These are phyloP conservation scores for Arthrobotrys iridis DNA, from an alignment of 2,329 filamentous ascomycete species.

Conservation along the genomic window DNA sequence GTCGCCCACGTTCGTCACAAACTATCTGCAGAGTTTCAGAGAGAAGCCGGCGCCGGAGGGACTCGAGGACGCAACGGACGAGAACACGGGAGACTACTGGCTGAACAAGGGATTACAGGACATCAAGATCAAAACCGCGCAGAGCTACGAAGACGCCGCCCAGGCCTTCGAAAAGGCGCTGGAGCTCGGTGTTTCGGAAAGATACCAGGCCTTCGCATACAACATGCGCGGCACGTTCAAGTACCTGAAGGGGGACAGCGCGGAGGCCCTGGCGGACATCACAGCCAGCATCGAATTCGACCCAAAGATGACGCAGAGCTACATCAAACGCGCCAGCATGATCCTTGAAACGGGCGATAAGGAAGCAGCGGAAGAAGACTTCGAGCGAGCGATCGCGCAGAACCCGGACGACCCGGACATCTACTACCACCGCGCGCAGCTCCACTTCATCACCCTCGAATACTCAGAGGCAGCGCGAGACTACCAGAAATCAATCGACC, in stretches of 20 bases:
- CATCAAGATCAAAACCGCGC: constrained; percentile 80
- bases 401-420: constrained; percentile 93
- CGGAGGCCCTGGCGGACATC: constrained; percentile 82
- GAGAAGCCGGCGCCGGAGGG: constrained; percentile 80
- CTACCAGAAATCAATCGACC: constrained; percentile 98
- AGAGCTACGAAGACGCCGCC: constrained; percentile 90
- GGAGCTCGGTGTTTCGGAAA: constrained; percentile 79
- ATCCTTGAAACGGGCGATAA: constrained; percentile 71
- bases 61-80: constrained; percentile 81
- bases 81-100: constrained; percentile 83
- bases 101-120: constrained; percentile 83
- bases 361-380: constrained; percentile 82
- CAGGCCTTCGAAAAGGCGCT: constrained; percentile 87
- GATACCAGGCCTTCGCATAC: constrained; percentile 88
- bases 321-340: constrained; percentile 92
- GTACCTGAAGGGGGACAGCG: constrained; percentile 88
- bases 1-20: constrained; percentile 95
- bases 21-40: constrained; percentile 99
- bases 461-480: constrained; percentile 94
- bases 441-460: constrained; percentile 96
- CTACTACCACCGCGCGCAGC: constrained; percentile 97
- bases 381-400: constrained; percentile 83
- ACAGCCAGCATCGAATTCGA: constrained; percentile 93
- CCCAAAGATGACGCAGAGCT: constrained; percentile 88
- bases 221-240: constrained; percentile 97